phyloP scores from a whole-genome alignment of 192 early-diverging fungal genomes.

The Entomortierella parvispora region DNA sequence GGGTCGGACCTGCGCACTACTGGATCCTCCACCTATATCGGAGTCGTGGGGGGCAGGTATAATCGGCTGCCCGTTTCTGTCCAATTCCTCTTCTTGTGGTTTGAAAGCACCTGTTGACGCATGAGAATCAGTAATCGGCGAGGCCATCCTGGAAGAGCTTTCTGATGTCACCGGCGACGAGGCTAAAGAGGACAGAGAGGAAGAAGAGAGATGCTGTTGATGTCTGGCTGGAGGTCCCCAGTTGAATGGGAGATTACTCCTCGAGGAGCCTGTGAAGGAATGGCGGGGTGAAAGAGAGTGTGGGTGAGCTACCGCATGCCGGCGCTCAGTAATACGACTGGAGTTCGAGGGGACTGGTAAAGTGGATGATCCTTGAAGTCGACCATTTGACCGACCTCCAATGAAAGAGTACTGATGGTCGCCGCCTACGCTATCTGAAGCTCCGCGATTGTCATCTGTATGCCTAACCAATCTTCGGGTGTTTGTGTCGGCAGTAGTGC shows the following conservation, averaged over 20 bases:
- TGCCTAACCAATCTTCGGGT: too few relatives aligned
- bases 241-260: constrained; percentile 12
- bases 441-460: too few relatives aligned
- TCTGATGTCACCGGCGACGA: constrained; percentile 17
- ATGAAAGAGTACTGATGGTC: too few relatives aligned
- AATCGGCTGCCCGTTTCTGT: background rate
- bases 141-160: constrained; percentile 17
- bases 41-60: too few relatives aligned
- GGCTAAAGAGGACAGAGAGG: constrained; percentile 4
- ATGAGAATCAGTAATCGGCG: constrained; percentile 3
- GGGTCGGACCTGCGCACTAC: too few relatives aligned
- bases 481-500: too few relatives aligned
- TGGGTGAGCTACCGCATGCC: background rate
- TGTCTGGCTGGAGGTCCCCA: constrained; percentile 9
- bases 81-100: background rate
- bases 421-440: background rate
- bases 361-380: too few relatives aligned
- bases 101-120: background rate
- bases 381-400: too few relatives aligned
- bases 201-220: constrained; percentile 1
- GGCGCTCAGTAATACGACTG: too few relatives aligned
- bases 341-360: too few relatives aligned
- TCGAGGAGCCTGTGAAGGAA: constrained; percentile 6
- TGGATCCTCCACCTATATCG: too few relatives aligned
- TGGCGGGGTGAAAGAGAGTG: constrained; percentile 4